Evolutionary conservation across 306 rosid species (phyloP), one percentile per base, ranked within the genome.

Genomic region (Mucuna pruriens): DNA sequence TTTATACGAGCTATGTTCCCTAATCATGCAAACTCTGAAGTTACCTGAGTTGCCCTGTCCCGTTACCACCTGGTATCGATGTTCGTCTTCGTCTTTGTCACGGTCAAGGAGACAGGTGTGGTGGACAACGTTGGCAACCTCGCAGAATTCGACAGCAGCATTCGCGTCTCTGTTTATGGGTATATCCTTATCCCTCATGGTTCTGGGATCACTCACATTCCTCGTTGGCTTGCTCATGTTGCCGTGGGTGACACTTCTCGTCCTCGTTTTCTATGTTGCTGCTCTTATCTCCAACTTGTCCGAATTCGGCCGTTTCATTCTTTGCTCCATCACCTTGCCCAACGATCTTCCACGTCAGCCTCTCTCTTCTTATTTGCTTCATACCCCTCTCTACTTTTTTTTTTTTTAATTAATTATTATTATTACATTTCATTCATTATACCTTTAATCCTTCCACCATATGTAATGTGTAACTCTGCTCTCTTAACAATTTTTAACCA

Each of bases 81-180:
- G 22, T 16, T 16, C 22, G 2, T 49, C 55, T 49, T 49, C 55
- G 12, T 49, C 55, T 0, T 16, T 16, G 55, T 48, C 20, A 0
- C 20, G 22, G 2, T 48, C 8, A 4, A 49, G 55, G 22, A 15
- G 55, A 49, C 55, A 49, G 7, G 3, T 16, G 7, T 49, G 55
- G 55, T n/a, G 55, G 55, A 49, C 55, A 49, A 49, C 55, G 40
- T 36, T 36, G 40, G 3, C 40, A 36, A 36, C 40, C 5, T 36
- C 40, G 22, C 55, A 49, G 22, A 22, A 49, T 49, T 49, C 55
- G 2, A 85, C 51, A 0, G 68, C 80, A 6, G 78, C 85, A 15
- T 86, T 84, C 19, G 88, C 84, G 3, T 86, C 92, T 16, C 82
- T 89, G 17, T 89, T 86, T 49, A 39, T 89, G 16, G 87, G 85